phyloP scores from a whole-genome alignment of 179 eudicot genomes.

The Vitellaria paradoxa region DNA sequence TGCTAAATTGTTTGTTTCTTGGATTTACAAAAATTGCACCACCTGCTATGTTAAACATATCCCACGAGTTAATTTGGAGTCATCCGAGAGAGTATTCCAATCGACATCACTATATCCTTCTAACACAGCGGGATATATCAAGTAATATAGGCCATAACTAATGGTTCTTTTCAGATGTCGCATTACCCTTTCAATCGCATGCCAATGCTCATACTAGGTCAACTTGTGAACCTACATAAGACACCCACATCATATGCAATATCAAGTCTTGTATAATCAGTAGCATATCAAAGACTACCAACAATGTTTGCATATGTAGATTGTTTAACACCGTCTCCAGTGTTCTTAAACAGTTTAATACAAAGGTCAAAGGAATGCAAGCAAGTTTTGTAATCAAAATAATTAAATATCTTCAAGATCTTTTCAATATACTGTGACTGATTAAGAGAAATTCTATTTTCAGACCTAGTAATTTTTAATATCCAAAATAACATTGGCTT shows the following conservation, averaged over 20 bases:
- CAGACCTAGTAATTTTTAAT: neutral
- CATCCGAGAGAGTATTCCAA: neutral
- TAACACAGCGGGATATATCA: too few species aligned
- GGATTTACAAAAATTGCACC: neutral
- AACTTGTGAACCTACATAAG: neutral
- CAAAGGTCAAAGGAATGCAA: neutral
- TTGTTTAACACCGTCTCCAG: neutral
- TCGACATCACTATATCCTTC: neutral
- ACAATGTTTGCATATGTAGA: neutral
- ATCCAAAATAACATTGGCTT: neutral
- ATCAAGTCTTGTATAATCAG: neutral
- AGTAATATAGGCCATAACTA: neutral
- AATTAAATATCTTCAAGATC: neutral
- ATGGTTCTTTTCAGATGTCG: neutral
- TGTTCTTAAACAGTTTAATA: neutral
- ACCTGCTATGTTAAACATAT: neutral
- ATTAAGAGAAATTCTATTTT: neutral
- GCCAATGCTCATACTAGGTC: neutral
- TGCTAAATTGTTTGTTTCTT: neutral
- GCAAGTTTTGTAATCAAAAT: neutral
- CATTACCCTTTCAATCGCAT: too few species aligned
- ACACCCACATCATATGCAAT: neutral
- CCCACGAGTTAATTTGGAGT: neutral
- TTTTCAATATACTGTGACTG: neutral
- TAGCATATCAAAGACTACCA: neutral